These are phyloP conservation scores for Oryza coarctata DNA, from an alignment of 176 grass and related monocot genomes.

Conservation along the genomic window DNA sequence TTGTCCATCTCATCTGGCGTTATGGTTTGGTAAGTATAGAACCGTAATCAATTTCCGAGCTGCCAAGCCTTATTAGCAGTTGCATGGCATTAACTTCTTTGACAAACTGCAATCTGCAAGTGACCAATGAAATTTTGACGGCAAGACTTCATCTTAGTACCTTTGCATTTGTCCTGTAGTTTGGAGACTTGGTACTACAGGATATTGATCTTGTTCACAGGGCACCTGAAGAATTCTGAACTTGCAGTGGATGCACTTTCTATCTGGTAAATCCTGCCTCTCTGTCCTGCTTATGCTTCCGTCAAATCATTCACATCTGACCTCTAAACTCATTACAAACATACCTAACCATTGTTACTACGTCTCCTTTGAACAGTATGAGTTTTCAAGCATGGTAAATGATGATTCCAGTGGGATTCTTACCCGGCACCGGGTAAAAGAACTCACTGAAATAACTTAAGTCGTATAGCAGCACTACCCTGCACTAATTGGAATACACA, in stretches of 20 bases:
- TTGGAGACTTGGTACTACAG: slow-evolving; percentile 72
- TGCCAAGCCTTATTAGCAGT: background rate
- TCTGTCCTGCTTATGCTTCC: background rate
- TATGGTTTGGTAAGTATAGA: slow-evolving; percentile 48
- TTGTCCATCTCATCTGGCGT: slow-evolving; percentile 40
- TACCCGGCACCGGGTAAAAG: slow-evolving; percentile 67
- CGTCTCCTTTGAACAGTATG: slow-evolving; percentile 6
- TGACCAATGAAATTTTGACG: background rate
- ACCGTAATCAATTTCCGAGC: too few species aligned
- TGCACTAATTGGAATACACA: background rate
- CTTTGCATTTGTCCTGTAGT: slow-evolving; percentile 19
- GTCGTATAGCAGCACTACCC: background rate
- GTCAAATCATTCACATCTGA: background rate
- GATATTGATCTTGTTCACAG: slow-evolving; percentile 58
- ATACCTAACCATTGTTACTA: background rate
- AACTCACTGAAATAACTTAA: background rate
- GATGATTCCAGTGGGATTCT: slow-evolving; percentile 75
- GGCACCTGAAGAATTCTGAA: slow-evolving; percentile 55
- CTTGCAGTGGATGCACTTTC: slow-evolving; percentile 64
- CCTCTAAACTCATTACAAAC: background rate
- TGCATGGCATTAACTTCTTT: background rate
- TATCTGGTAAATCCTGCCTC: slow-evolving; percentile 42
- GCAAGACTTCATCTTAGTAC: background rate
- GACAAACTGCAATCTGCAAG: background rate
- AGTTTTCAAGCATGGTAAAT: slow-evolving; percentile 61